A percentile compares a stretch with the other conserved stretches of the same genome.
Evolutionary conservation across 2,329 filamentous ascomycete species (phyloP).

Genomic region (Lasiodiplodia gonubiensis): DNA sequence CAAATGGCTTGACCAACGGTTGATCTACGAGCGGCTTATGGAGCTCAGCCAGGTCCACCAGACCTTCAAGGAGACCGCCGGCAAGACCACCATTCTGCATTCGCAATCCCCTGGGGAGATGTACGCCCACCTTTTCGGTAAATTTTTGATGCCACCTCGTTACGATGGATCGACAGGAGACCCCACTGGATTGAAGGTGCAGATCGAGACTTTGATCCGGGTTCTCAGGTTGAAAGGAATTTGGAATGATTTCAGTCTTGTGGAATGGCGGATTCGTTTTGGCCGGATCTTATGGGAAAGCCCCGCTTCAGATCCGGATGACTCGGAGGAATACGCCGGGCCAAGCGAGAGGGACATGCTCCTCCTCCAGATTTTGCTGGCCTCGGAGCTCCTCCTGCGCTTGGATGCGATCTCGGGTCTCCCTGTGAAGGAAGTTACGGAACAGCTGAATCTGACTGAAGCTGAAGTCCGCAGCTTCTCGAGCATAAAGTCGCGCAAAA

Average conservation of each 20-base stretch:
- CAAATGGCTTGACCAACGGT: constrained; percentile 39
- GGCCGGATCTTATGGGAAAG: constrained; percentile 73
- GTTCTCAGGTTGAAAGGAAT: constrained; percentile 69
- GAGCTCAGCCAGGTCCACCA: constrained; percentile 61
- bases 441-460: constrained; percentile 48
- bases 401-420: constrained; percentile 54
- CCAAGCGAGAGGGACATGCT: constrained; percentile 58
- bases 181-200: constrained; percentile 68
- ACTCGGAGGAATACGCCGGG: constrained; percentile 31
- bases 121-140: constrained; percentile 51
- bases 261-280: constrained; percentile 76
- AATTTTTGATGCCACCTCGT: constrained; percentile 48
- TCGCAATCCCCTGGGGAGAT: constrained; percentile 59
- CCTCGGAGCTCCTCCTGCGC: constrained; percentile 61
- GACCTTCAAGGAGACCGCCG: constrained; percentile 58
- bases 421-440: constrained; percentile 41
- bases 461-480: constrained; percentile 55
- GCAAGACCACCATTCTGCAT: constrained; percentile 58
- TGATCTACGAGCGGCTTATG: constrained; percentile 44
- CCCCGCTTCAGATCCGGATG: constrained; percentile 30
- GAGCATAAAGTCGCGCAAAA: constrained; percentile 56
- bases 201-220: constrained; percentile 71
- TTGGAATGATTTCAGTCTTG: constrained; percentile 76
- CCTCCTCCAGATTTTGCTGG: constrained; percentile 60
- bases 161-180: constrained; percentile 54